These are phyloP conservation scores for Chlamydomonas schloesseri DNA, from an alignment of 139 green algal species.

Conservation along the genomic window DNA sequence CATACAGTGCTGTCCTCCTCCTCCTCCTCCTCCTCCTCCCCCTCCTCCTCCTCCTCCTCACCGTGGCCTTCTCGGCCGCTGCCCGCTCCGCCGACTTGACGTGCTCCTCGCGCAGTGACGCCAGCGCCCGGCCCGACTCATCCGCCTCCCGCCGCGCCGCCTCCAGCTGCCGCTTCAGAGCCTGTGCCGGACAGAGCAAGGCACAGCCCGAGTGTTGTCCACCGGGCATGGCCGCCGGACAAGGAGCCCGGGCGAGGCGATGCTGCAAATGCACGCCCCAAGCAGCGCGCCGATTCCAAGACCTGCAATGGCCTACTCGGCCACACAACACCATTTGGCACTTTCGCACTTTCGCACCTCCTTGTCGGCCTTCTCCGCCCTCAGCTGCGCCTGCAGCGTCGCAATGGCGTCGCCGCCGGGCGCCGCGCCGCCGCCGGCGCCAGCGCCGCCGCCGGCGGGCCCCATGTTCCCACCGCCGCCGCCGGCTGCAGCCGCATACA, in stretches of 20 bases:
- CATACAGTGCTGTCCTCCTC: too few species aligned
- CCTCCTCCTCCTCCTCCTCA: too few species aligned
- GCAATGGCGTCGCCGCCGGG: background rate
- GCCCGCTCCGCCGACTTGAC: background rate
- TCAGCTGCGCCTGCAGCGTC: slow-evolving; percentile 24
- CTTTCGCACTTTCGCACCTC: background rate
- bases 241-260: too few species aligned
- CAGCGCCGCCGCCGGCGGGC: background rate
- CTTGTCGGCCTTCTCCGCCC: slow-evolving; percentile 25
- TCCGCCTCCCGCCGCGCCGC: slow-evolving; percentile 18
- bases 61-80: background rate
- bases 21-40: too few species aligned
- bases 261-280: too few species aligned
- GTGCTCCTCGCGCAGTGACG: slow-evolving; percentile 20
- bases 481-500: background rate
- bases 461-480: background rate
- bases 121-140: slow-evolving; percentile 7
- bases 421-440: background rate
- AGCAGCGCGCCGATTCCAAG: too few species aligned
- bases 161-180: slow-evolving; percentile 5
- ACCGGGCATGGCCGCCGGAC: too few species aligned
- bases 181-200: background rate
- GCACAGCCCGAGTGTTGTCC: too few species aligned
- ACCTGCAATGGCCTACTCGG: too few species aligned
- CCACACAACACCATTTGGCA: too few species aligned